Conservation (phyloP, 345 rosid species). For the Arabis alpina region DNA sequence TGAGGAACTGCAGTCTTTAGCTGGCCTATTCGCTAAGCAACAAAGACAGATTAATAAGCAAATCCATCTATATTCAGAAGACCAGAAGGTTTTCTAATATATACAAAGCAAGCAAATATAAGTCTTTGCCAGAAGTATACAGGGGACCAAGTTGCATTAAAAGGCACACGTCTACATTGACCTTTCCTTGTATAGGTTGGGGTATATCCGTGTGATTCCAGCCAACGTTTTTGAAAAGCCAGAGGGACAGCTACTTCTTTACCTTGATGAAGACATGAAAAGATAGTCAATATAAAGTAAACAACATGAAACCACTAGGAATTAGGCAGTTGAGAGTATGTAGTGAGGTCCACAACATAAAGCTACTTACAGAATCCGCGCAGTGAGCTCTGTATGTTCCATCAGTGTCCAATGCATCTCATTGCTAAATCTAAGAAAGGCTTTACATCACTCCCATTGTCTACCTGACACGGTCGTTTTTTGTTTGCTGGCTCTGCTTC, state of each 20-base stretch:
- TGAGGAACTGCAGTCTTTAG: constrained; percentile 2
- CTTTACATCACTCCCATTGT: no score
- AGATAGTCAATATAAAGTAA: constrained; percentile 34
- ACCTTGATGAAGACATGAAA: constrained; percentile 54
- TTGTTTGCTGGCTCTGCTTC: constrained; percentile 32
- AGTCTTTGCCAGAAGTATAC: constrained; percentile 21
- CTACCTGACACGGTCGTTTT: constrained; percentile 27
- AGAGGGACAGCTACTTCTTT: constrained; percentile 69
- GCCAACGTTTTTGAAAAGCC: constrained; percentile 81
- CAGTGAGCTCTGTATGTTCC: constrained; percentile 96
- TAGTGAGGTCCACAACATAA: constrained; percentile 23
- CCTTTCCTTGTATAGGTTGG: constrained; percentile 92
- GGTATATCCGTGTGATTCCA: constrained; percentile 88
- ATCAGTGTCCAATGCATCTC: constrained; percentile 60
- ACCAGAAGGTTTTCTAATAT: neutral
- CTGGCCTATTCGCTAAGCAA: no score
- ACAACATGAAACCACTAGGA: constrained; percentile 24
- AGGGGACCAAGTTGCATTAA: constrained; percentile 32
- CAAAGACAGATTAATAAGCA: neutral
- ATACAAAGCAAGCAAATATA: constrained; percentile 18
- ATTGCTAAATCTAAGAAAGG: no score
- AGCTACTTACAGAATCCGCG: constrained; percentile 84
- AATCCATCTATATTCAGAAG: no score
- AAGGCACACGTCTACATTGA: constrained; percentile 37
- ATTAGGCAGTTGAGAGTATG: constrained; percentile 13